phyloP scores from a whole-genome alignment of 2,329 filamentous ascomycete genomes.

The Fusarium algeriense region DNA sequence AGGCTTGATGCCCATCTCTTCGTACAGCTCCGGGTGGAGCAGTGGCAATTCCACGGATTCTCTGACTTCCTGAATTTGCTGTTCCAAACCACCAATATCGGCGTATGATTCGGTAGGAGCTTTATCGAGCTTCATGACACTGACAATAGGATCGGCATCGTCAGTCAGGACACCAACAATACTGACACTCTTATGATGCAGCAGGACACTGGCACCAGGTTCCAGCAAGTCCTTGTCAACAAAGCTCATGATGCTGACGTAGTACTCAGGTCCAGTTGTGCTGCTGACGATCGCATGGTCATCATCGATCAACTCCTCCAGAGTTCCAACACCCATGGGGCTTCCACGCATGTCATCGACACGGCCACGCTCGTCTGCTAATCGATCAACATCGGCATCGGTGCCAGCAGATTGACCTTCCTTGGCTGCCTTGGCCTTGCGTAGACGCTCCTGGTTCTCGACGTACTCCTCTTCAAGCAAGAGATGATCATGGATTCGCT shows the following conservation, averaged over 20 bases:
- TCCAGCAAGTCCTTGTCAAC: slow-evolving; percentile 99
- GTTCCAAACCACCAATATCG: slow-evolving; percentile 95
- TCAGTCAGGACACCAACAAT: slow-evolving; percentile 98
- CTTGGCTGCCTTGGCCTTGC: slow-evolving; percentile 88
- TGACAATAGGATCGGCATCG: slow-evolving; percentile 93
- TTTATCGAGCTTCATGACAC: slow-evolving; percentile 99
- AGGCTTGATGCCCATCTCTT: slow-evolving; percentile 99
- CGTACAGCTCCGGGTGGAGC: slow-evolving; percentile 95
- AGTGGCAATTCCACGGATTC: slow-evolving; percentile 97
- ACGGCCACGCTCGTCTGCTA: slow-evolving; percentile 92
- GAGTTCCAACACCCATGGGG: slow-evolving; percentile 96
- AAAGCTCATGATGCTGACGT: slow-evolving; percentile 99
- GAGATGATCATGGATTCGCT: slow-evolving; percentile 97
- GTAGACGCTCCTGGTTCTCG: slow-evolving; percentile 96
- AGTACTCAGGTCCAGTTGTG: slow-evolving; percentile 97
- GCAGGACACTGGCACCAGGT: slow-evolving; percentile 91
- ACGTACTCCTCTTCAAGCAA: slow-evolving; percentile 98
- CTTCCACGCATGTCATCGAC: slow-evolving; percentile 99
- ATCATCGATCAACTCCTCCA: slow-evolving; percentile 99
- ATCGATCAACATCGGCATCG: slow-evolving; percentile 81
- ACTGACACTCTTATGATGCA: slow-evolving; percentile 98
- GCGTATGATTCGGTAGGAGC: slow-evolving; percentile 98
- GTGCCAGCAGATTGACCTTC: slow-evolving; percentile 75
- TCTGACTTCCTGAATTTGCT: slow-evolving; percentile 96
- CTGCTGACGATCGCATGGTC: slow-evolving; percentile 99